A percentile compares a stretch with the other conserved stretches of the same genome.
Evolutionary conservation across 495 filamentous ascomycete genomes (phyloP).

Genomic region (Chaetomium cochliodes): DNA sequence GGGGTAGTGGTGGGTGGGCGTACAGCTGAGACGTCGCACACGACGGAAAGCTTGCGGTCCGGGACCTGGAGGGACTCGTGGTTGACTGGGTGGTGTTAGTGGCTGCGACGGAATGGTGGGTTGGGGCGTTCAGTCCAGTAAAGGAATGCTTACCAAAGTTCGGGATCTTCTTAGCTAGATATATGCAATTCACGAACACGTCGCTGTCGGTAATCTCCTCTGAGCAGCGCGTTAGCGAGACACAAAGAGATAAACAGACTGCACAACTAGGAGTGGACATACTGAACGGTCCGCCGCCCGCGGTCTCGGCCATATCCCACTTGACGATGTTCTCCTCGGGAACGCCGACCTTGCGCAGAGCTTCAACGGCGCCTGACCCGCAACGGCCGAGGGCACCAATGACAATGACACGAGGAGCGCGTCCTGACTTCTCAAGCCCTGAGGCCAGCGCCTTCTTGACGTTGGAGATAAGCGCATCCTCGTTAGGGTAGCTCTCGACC

Average conservation of each 20-base stretch:
- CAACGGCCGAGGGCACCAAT: slow-evolving; percentile 78
- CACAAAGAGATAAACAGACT: neutral
- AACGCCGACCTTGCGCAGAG: slow-evolving; percentile 73
- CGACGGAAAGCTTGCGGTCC: slow-evolving; percentile 72
- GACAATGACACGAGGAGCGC: slow-evolving; percentile 55
- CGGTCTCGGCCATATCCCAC: slow-evolving; percentile 95
- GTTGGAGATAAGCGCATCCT: slow-evolving; percentile 67
- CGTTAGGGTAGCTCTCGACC: slow-evolving; percentile 73
- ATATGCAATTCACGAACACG: slow-evolving; percentile 93
- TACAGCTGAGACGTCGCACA: slow-evolving; percentile 83
- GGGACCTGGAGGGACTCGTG: slow-evolving; percentile 64
- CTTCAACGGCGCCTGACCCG: slow-evolving; percentile 78
- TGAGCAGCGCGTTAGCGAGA: slow-evolving; percentile 16
- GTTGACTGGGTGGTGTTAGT: slow-evolving; percentile 49
- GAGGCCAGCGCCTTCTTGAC: slow-evolving; percentile 70
- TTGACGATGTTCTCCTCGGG: slow-evolving; percentile 71
- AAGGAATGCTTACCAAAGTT: slow-evolving; percentile 31
- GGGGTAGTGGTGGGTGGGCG: slow-evolving; percentile 49
- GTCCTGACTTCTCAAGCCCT: slow-evolving; percentile 65
- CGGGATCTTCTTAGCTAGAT: slow-evolving; percentile 57
- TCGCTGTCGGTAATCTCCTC: slow-evolving; percentile 75
- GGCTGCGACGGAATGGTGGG: neutral
- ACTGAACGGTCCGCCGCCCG: slow-evolving; percentile 75
- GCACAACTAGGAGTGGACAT: slow-evolving; percentile 9
- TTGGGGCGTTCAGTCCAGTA: neutral